Base-by-base conservation (phyloP, 2,329 filamentous ascomycete species). In the Exophiala aquamarina region DNA sequence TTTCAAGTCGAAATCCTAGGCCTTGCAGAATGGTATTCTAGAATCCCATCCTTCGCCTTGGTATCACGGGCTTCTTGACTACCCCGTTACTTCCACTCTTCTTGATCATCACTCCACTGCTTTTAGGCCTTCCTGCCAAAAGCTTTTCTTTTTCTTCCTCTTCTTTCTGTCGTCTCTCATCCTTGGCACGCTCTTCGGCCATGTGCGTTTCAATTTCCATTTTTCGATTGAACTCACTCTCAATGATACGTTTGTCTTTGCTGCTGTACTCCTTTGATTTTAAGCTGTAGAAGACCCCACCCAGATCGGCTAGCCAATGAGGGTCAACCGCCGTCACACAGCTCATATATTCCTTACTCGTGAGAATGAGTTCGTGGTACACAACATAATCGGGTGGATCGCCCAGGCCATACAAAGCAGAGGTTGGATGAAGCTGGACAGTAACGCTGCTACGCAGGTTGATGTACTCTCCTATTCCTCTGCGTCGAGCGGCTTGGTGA, bases 231-330 rank as follows among this genome's bases (percentile, higher is more conserved):
- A 95, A 95, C 66, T 96, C 92, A 13, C 84, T 85, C 70, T 97
- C 92, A 1, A 86, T 92, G 38, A 95, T 82, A 44, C 88, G 81
- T 69, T 90, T 92, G 61, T 95, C 87, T 19, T 88, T 78, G 10
- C 85, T 83, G 11, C 88, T 95, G 65, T 95, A 98, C 1, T 92
- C 93, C 70, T 98, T 98, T 70, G 97, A 92, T 71, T 95, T 96
- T 63, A 98, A 81, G 1, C 87, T 93, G 69, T 97, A 98, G 68
- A 98, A 98, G 0, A 98, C 93, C 2, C 91, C 93, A 26, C 94
- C 93, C 4, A 98, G 76, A 65, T 98, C 93, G 5, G 93, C 93
- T 32, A 98, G 81, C 93, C 93, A 98, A 65, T 94, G 89, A 42
- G 93, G 92, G 66, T 98, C 93, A 1, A 98, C 93, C 1, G 89